Base-by-base conservation (phyloP, 164 flowering plant species). In the Litsea cubeba region DNA sequence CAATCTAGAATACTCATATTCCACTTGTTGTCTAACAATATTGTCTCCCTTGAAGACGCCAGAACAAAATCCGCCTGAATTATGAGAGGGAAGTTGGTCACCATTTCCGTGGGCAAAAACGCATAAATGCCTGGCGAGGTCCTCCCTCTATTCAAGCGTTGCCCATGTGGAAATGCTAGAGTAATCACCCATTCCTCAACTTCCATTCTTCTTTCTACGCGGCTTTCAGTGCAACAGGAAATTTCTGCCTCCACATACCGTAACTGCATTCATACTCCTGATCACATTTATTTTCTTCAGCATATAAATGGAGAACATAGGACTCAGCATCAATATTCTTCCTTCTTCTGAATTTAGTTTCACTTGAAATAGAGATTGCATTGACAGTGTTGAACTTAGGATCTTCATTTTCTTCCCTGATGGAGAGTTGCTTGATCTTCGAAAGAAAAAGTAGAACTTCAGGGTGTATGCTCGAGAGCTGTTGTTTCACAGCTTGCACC, bases 241-340 rank as follows among this genome's bases (percentile, higher is more conserved):
- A 89, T 73, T 76, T 87, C 73, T 89, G 90, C 80, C 76, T 84
- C 93, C 93, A 87, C 89, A 89, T 88, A 50, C 83, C 73, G 76
- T 87, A 87, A 76, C 80, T 71, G 78, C 89, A 88, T 67, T 78
- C 83, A 0, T 12, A 57, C 73, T 66, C 76, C 4, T 26, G 23
- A 20, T 62, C 76, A 3, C 62, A 70, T 54, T 60, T 68, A 25
- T 67, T 79, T 70, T 81, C 90, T 22, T 81, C 80, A 0, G 90
- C 85, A 1, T 86, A 78, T 22, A 90, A 87, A 69, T 76, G 82
- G 75, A 90, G 82, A 14, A 84, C 80, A 70, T 77, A 90, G 23
- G 92, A 89, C 74, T 87, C 88, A 20, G 92, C 95, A 81, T 83
- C 82, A 35, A 86, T 82, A 73, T 87, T 83, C 84, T 85, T 90